phyloP scores from a whole-genome alignment of 2,329 filamentous ascomycete genomes.

The Aspergillus novofumigatus region DNA sequence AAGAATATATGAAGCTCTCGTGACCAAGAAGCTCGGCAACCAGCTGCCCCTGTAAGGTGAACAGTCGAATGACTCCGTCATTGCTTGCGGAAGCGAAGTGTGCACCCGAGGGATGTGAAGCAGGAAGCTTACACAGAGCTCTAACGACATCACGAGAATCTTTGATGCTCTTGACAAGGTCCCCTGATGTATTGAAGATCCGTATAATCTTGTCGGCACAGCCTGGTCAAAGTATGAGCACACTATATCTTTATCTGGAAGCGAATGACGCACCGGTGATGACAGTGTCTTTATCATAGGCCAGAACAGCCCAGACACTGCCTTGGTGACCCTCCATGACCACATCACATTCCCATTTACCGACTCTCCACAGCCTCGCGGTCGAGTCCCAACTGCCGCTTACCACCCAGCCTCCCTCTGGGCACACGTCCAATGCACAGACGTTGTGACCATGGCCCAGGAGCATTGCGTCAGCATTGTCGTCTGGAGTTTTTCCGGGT shows the following conservation, averaged over 20 bases:
- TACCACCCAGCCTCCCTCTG: conserved; percentile 68
- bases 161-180: conserved; percentile 60
- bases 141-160: conserved; percentile 79
- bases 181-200: conserved; percentile 66
- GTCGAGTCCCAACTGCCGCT: conserved; percentile 94
- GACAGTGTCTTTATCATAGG: conserved; percentile 72
- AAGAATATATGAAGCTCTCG: conserved; percentile 89
- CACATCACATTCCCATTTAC: conserved; percentile 74
- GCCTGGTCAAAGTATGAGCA: conserved; percentile 42
- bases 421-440: conserved; percentile 76
- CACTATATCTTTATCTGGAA: not conserved
- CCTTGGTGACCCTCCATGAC: conserved; percentile 72
- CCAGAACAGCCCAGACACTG: conserved; percentile 87
- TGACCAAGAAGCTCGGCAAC: conserved; percentile 79
- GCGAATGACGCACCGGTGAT: conserved; percentile 58
- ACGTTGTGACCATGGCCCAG: conserved; percentile 85
- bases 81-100: conserved; percentile 96
- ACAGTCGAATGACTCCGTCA: conserved; percentile 82
- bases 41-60: conserved; percentile 74
- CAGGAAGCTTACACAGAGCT: conserved; percentile 77
- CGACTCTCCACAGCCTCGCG: conserved; percentile 80
- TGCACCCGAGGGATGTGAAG: conserved; percentile 71
- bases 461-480: conserved; percentile 80
- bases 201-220: conserved; percentile 88
- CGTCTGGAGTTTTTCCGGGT: conserved; percentile 60